A percentile compares a stretch with the other conserved stretches of the same genome.
Conservation (phyloP, 768 basidiomycete species). For the Dentipellis sp. region DNA sequence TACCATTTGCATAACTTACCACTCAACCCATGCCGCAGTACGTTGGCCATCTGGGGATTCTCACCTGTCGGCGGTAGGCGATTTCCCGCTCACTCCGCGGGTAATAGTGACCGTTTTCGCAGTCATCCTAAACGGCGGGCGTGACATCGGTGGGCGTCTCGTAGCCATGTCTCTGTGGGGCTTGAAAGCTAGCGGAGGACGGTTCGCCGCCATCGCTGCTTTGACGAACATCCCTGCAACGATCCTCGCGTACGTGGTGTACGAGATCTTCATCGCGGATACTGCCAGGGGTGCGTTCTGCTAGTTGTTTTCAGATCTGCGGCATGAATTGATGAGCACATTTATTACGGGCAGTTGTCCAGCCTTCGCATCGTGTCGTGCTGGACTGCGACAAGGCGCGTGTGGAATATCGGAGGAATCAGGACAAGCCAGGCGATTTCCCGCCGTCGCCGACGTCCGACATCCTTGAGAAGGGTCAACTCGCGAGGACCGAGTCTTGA, state of each 20-base stretch:
- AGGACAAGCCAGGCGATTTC: no score
- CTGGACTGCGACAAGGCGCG: no score
- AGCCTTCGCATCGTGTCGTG: no score
- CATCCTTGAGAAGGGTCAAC: no score
- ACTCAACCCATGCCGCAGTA: not conserved
- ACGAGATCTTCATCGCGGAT: conserved; percentile 15
- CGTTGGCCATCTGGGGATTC: conserved; percentile 14
- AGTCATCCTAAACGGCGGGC: conserved; percentile 17
- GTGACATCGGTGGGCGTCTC: conserved; percentile 16
- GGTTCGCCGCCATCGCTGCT: conserved; percentile 18
- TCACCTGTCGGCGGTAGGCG: conserved; percentile 13
- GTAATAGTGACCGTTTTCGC: not conserved
- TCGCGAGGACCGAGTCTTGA: no score
- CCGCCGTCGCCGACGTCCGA: no score
- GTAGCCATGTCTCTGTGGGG: conserved; percentile 16
- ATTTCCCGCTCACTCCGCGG: not conserved
- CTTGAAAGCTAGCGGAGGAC: conserved; percentile 12
- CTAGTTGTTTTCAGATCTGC: not conserved
- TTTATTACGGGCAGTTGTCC: no score
- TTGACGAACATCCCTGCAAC: conserved; percentile 18
- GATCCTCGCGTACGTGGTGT: conserved; percentile 13
- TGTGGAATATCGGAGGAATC: no score
- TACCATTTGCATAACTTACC: not conserved
- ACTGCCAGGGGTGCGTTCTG: conserved; percentile 9
- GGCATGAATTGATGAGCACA: no score